Base-by-base conservation (phyloP, 345 rosid genomes). In the Populus pruinosa region DNA sequence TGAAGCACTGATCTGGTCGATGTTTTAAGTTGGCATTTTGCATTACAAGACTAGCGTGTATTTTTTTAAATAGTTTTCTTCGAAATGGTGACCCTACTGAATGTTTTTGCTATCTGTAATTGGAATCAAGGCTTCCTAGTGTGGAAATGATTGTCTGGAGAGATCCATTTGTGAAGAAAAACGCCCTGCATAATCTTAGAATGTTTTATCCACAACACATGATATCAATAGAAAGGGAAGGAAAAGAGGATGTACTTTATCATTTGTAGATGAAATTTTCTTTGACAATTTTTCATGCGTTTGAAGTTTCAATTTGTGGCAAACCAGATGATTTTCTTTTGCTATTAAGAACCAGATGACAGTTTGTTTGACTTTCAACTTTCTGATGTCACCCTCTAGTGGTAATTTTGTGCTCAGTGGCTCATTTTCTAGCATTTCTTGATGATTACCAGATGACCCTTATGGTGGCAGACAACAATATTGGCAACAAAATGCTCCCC, bases 401-500 rank as follows among this genome's bases (percentile, higher is more conserved):
- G 43, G 25, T 70, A 35, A 18, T 16, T 23, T 44, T n/a, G 63
- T 61, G 53, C 47, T 68, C 43, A 31, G 43, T 17, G 38, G 70
- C 75, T 80, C 20, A 80, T 44, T 39, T 23, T 36, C 56, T 80
- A 23, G n/a, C 47, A 39, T 47, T 70, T 50, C 25, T 80, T 70
- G 67, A 13, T 79, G 18, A 73, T 72, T 82, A 44, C 31, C 86
- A 92, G 97, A 70, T 85, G 92, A 65, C 49, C 77, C 59, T 21
- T 73, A 73, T 25, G 82, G 87, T 56, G 89, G 88, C 44, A 90
- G 77, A 0, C 96, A 87, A 47, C 91, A 84, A 35, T 77, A 87
- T 9, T 85, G 94, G 97, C 94, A 92, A 64, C 93, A 88, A 41
- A 87, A 87, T 84, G 80, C 81, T 70, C 88, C 87, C 2, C 69